Conservation (phyloP, 257 asterid species). For the Lycium barbarum region DNA sequence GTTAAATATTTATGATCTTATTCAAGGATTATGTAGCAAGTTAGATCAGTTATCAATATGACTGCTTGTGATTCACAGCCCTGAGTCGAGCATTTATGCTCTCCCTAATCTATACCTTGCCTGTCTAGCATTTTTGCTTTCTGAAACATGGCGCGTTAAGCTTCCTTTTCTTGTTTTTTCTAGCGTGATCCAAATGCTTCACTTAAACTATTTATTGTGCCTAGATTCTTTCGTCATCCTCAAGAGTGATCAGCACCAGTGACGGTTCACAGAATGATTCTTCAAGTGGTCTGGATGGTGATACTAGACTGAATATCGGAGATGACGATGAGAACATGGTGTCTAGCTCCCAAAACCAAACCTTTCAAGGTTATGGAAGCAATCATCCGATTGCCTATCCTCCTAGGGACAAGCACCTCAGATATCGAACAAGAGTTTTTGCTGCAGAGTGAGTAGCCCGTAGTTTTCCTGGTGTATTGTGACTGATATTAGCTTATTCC, state of each 20-base stretch:
- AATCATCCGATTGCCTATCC: conserved; percentile 59
- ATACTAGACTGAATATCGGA: conserved; percentile 53
- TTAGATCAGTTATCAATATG: neutral
- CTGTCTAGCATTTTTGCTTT: conserved; percentile 14
- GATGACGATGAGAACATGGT: conserved; percentile 97
- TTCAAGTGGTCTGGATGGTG: conserved; percentile 69
- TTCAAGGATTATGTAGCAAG: conserved; percentile 20
- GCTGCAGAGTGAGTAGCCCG: conserved; percentile 89
- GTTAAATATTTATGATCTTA: conserved; percentile 21
- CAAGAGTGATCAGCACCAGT: conserved; percentile 54
- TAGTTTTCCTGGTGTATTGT: neutral
- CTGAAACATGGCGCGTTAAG: neutral
- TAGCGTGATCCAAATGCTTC: conserved; percentile 20
- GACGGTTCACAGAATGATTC: conserved; percentile 57
- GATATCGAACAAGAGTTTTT: conserved; percentile 96
- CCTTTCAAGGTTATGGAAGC: conserved; percentile 44
- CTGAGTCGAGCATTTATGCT: neutral
- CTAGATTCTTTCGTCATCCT: conserved; percentile 84
- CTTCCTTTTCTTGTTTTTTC: conserved; percentile 12
- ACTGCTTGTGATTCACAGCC: neutral
- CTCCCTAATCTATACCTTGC: neutral
- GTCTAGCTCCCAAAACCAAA: conserved; percentile 59
- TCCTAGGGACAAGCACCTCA: conserved; percentile 86
- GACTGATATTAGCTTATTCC: conserved; percentile 12
- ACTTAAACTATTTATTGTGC: conserved; percentile 32